phyloP scores from a whole-genome alignment of 345 rosid genomes.

The Hevea brasiliensis region DNA sequence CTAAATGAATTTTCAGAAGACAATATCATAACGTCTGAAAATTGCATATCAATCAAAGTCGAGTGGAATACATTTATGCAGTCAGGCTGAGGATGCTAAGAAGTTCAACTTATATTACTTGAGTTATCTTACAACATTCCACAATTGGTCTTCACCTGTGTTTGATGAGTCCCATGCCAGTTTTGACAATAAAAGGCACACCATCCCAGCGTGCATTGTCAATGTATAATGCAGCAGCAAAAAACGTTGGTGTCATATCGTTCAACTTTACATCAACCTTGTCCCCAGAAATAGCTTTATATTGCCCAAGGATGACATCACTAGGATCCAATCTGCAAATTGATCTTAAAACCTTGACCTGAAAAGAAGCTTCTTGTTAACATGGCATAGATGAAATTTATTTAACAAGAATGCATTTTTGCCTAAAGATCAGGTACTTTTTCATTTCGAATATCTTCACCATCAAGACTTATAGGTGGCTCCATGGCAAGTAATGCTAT shows the following conservation, averaged over 20 bases:
- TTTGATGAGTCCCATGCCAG: conserved; percentile 72
- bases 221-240: conserved; percentile 69
- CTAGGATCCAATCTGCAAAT: conserved; percentile 50
- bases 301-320: conserved; percentile 75
- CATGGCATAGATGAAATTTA: neutral
- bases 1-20: neutral
- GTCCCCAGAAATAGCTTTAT: conserved; percentile 47
- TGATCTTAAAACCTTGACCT: conserved; percentile 77
- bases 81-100: neutral
- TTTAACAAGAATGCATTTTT: neutral
- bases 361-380: conserved; percentile 25
- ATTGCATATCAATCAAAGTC: neutral
- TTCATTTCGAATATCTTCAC: conserved; percentile 80
- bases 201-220: conserved; percentile 91
- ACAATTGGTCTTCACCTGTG: conserved; percentile 48
- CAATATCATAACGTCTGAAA: neutral
- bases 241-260: conserved; percentile 56
- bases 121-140: neutral
- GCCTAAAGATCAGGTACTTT: conserved; percentile 42
- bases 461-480: conserved; percentile 75
- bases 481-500: conserved; percentile 82
- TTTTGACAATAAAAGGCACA: conserved; percentile 67
- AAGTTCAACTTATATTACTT: neutral
- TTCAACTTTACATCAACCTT: conserved; percentile 37
- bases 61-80: conserved; percentile 1